Evolutionary conservation across 495 filamentous ascomycete species (phyloP).

Genomic region (Neurospora discreta): DNA sequence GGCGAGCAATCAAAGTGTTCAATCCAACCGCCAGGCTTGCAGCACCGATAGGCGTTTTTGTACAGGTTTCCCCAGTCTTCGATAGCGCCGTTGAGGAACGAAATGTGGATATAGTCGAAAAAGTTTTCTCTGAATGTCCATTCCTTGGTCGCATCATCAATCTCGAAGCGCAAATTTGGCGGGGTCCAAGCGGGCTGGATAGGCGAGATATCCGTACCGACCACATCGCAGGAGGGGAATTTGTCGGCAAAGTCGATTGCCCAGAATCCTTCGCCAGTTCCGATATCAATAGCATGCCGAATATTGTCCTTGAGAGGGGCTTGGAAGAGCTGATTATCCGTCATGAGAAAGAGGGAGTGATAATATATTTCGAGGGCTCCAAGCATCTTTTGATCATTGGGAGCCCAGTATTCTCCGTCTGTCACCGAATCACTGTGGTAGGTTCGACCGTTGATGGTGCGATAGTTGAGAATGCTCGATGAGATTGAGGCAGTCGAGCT

Average conservation of each 20-base stretch:
- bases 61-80: slow-evolving; percentile 41
- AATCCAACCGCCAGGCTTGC: slow-evolving; percentile 33
- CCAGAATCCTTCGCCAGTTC: not conserved
- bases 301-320: not conserved
- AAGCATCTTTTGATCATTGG: not conserved
- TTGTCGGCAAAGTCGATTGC: slow-evolving; percentile 43
- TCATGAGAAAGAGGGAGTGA: not conserved
- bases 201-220: slow-evolving; percentile 47
- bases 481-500: slow-evolving; percentile 31
- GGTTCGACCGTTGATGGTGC: slow-evolving; percentile 27
- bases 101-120: slow-evolving; percentile 58
- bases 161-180: slow-evolving; percentile 32
- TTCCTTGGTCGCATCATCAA: slow-evolving; percentile 41
- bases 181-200: slow-evolving; percentile 9
- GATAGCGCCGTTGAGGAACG: slow-evolving; percentile 43
- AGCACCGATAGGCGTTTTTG: slow-evolving; percentile 17
- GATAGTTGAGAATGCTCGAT: slow-evolving; percentile 33
- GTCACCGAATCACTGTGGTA: slow-evolving; percentile 17
- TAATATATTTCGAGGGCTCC: not conserved
- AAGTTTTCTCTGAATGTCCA: slow-evolving; percentile 40
- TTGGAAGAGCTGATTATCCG: not conserved
- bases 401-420: not conserved
- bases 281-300: not conserved
- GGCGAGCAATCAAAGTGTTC: slow-evolving; percentile 18
- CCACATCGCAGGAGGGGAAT: slow-evolving; percentile 37